Base-by-base conservation (phyloP, 164 flowering plant genomes). In the Stephania japonica region DNA sequence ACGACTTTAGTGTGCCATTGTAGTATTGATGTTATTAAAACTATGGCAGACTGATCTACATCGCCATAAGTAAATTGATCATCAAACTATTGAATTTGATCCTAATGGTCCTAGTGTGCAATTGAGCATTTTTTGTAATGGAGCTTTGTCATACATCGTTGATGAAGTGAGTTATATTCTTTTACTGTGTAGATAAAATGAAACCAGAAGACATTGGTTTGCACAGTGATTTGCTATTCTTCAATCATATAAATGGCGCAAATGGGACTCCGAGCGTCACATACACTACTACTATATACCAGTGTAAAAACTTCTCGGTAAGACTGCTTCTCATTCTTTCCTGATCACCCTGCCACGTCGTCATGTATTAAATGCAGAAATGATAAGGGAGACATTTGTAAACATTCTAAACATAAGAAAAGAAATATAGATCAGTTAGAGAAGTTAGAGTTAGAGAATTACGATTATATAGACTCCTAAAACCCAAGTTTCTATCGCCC, bases 121-220 rank as follows among this genome's bases (percentile, higher is more conserved):
- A 10, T 56, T 2, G 21, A 56, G 62, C 62, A 56, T 56, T 56
- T 56, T 56, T 56, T 16, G 16, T 9, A 16, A 56, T 56, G n/a
- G 62, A 13, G 21, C n/a, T 19, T 56, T 5, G 19, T 56, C 5
- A 0, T 56, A n/a, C 62, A 56, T 56, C 16, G 19, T 56, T 56
- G 19, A 56, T 56, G 62, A 16, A 19, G 6, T 56, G 5, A 56
- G 8, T 70, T 53, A 12, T 56, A 53, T 24, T 23, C 4, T 50
- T 56, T 24, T 26, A 32, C 25, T 2, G 12, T 69, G 78, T 76
- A 94, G 98, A 92, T 80, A 64, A 72, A 13, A 85, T 92, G 91
- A 81, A 68, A 67, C 92, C 93, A 5, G 96, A 88, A 70, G 97
- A 94, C 79, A 83, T 94, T 65, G 91, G 98, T 23, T 77, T 94